Conservation (phyloP, 1,139 yeast species). For the Saccharomyces hybrid region DNA sequence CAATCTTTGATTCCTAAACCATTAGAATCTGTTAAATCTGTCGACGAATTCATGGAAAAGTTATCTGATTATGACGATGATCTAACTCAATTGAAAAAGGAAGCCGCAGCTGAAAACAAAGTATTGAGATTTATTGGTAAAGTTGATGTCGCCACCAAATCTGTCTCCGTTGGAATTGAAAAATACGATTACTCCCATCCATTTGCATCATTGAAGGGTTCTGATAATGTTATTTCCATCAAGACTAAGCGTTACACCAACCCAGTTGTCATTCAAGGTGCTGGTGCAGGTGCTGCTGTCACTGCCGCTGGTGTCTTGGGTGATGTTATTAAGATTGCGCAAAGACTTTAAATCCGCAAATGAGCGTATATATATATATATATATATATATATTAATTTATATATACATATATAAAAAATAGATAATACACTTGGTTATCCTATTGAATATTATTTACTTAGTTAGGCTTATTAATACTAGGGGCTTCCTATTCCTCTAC, state of each 20-base stretch:
- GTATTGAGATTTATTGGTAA: constrained; percentile 91
- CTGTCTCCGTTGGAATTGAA: constrained; percentile 79
- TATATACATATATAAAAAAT: neutral
- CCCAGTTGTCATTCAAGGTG: constrained; percentile 95
- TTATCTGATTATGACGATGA: constrained; percentile 79
- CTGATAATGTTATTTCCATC: constrained; percentile 91
- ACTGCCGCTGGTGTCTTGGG: constrained; percentile 98
- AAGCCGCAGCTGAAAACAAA: constrained; percentile 74
- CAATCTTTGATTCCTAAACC: constrained; percentile 85
- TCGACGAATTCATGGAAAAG: constrained; percentile 68
- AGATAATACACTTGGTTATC: neutral
- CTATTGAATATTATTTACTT: neutral
- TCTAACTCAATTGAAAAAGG: constrained; percentile 65
- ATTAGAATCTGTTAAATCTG: constrained; percentile 64
- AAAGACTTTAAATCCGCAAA: constrained; percentile 45
- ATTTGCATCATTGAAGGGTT: constrained; percentile 89
- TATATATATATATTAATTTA: neutral
- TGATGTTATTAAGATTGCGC: constrained; percentile 83
- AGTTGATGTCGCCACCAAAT: constrained; percentile 63
- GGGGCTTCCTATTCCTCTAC: constrained; percentile 8
- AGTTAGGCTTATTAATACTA: too few species aligned
- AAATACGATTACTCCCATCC: constrained; percentile 85
- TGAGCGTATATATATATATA: neutral
- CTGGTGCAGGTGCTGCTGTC: constrained; percentile 98
- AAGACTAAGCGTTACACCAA: constrained; percentile 84